A percentile compares a stretch with the other conserved stretches of the same genome.
Evolutionary conservation across 2,329 filamentous ascomycete genomes (phyloP).

Genomic region (Ceratocystis cubensis): DNA sequence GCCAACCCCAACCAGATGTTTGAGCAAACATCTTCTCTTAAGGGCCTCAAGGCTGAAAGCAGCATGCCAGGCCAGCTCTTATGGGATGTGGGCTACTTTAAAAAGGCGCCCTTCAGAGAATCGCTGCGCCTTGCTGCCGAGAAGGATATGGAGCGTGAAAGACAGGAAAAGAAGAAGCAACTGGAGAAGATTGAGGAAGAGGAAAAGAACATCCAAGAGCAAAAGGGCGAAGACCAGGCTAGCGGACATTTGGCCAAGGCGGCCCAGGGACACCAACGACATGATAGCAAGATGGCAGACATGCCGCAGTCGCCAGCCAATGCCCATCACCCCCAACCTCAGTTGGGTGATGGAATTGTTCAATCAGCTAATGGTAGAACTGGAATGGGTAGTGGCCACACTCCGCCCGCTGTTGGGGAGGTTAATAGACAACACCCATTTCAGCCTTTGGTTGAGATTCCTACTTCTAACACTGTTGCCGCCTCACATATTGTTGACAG

Average conservation of each 20-base stretch:
- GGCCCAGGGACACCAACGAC: conserved; percentile 10
- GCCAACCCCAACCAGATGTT: conserved; percentile 87
- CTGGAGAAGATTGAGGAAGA: conserved; percentile 10
- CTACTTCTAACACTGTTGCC: conserved; percentile 16
- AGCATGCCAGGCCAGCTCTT: conserved; percentile 87
- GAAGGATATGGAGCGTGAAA: conserved; percentile 37
- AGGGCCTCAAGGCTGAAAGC: conserved; percentile 69
- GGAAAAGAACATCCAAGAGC: neutral
- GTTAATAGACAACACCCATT: neutral
- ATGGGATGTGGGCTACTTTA: conserved; percentile 94
- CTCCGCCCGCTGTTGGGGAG: neutral
- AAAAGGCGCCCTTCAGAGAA: conserved; percentile 75
- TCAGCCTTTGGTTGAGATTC: conserved; percentile 6
- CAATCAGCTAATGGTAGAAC: neutral
- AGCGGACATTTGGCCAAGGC: neutral
- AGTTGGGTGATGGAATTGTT: neutral
- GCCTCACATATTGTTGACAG: conserved; percentile 16
- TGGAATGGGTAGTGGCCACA: neutral
- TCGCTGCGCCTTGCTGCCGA: conserved; percentile 70
- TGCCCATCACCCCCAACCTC: neutral
- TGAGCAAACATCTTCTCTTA: conserved; percentile 69
- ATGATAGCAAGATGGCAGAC: conserved; percentile 16
- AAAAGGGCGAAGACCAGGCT: neutral
- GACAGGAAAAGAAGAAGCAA: conserved; percentile 17
- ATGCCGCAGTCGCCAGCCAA: neutral